Evolutionary conservation across 1,284 basidiomycete genomes (phyloP).

Genomic region (Ganoderma lucidum): DNA sequence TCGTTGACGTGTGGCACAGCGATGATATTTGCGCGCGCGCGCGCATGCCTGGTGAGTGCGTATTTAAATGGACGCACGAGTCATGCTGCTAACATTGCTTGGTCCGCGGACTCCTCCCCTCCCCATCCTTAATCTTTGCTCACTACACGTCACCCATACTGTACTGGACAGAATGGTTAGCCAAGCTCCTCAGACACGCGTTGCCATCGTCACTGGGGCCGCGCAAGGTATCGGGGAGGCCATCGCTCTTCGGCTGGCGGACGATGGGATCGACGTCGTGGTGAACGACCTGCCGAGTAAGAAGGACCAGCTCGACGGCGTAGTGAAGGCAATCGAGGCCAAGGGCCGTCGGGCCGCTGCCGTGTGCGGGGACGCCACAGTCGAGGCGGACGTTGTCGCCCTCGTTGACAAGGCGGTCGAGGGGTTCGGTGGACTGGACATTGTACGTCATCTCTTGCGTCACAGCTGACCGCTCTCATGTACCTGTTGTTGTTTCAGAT

Average conservation of each 20-base stretch:
- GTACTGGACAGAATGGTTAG: neutral
- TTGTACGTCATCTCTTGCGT: slow-evolving; percentile 27
- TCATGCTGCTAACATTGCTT: neutral
- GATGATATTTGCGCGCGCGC: neutral
- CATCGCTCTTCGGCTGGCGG: slow-evolving; percentile 50
- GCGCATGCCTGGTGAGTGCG: neutral
- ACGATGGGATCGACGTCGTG: slow-evolving; percentile 51
- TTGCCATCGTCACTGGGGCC: slow-evolving; percentile 49
- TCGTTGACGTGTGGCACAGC: neutral
- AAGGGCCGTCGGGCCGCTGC: slow-evolving; percentile 41
- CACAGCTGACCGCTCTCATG: neutral
- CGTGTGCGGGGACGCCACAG: slow-evolving; percentile 45
- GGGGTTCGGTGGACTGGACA: slow-evolving; percentile 38
- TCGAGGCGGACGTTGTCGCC: slow-evolving; percentile 46
- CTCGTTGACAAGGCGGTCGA: slow-evolving; percentile 43
- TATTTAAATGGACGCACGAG: neutral
- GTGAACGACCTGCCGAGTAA: slow-evolving; percentile 47
- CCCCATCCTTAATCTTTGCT: neutral
- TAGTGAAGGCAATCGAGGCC: slow-evolving; percentile 43
- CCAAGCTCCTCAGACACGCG: slow-evolving; percentile 20
- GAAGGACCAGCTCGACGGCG: slow-evolving; percentile 36
- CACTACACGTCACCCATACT: neutral
- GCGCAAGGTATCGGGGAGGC: slow-evolving; percentile 52
- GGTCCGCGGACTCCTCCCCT: neutral
- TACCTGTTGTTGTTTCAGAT: slow-evolving; percentile 30